A percentile compares a stretch with the other conserved stretches of the same genome.
Evolutionary conservation across 495 filamentous ascomycete genomes (phyloP).

Genomic region (Talaromyces ruber): DNA sequence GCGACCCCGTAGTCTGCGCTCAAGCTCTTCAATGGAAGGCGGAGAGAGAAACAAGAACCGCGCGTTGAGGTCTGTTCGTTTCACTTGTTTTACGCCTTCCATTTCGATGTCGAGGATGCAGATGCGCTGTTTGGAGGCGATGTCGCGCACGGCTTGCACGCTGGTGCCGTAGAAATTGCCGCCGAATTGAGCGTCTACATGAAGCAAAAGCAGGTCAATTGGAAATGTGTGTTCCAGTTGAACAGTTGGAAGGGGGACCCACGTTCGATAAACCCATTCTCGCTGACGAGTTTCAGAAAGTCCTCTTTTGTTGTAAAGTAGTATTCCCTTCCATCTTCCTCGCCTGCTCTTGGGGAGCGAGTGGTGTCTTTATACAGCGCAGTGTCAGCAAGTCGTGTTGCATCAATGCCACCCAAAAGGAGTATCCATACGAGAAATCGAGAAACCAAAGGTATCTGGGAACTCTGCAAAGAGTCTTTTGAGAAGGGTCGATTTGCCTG

Average conservation of each 20-base stretch:
- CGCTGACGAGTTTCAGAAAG: conserved; percentile 59
- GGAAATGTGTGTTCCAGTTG: not conserved
- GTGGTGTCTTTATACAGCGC: conserved; percentile 54
- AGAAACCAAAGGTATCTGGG: conserved; percentile 72
- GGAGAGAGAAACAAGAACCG: conserved; percentile 83
- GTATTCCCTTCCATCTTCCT: conserved; percentile 72
- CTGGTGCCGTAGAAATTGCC: conserved; percentile 84
- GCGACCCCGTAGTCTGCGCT: conserved; percentile 68
- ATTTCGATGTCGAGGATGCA: conserved; percentile 76
- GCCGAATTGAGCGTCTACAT: conserved; percentile 58
- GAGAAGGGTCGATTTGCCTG: conserved; percentile 84
- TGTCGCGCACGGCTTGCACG: conserved; percentile 63
- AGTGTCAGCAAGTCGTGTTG: not conserved
- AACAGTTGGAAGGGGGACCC: not conserved
- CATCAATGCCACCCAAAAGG: not conserved
- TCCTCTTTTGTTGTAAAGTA: conserved; percentile 63
- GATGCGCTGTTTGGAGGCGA: conserved; percentile 47
- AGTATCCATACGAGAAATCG: conserved; percentile 50
- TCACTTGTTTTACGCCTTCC: conserved; percentile 97
- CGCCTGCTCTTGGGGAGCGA: conserved; percentile 64
- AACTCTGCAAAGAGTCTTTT: conserved; percentile 59
- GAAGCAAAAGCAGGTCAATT: not conserved
- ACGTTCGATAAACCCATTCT: conserved; percentile 79
- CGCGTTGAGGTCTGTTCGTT: conserved; percentile 47
- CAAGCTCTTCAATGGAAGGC: conserved; percentile 65